Evolutionary conservation across 2,329 filamentous ascomycete species (phyloP).

Genomic region (Verticillium albo-atrum): DNA sequence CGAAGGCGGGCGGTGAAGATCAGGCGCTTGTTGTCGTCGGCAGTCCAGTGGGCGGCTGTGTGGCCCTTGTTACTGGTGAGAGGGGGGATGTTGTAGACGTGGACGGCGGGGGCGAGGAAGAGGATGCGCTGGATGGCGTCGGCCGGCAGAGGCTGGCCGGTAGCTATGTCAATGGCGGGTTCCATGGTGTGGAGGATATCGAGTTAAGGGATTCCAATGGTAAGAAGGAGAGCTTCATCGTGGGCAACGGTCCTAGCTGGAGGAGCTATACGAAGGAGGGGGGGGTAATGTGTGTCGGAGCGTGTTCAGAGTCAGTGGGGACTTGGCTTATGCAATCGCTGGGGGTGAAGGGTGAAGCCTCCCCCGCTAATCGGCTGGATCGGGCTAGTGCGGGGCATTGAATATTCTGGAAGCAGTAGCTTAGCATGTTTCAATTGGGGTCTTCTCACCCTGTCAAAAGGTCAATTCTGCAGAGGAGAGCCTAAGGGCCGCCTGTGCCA

Average conservation of each 20-base stretch:
- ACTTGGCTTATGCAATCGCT: neutral
- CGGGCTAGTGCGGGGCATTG: neutral
- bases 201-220: neutral
- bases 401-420: neutral
- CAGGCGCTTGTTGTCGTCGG: slow-evolving; percentile 60
- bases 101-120: slow-evolving; percentile 68
- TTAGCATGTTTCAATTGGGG: neutral
- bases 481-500: neutral
- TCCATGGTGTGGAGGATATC: slow-evolving; percentile 43
- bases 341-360: too few species aligned
- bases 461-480: neutral
- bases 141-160: slow-evolving; percentile 60
- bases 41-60: slow-evolving; percentile 72
- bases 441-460: neutral
- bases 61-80: slow-evolving; percentile 75
- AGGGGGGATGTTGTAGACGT: slow-evolving; percentile 86
- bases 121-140: slow-evolving; percentile 83
- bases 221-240: neutral
- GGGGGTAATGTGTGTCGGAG: neutral
- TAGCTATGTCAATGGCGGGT: slow-evolving; percentile 61
- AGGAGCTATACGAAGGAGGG: neutral
- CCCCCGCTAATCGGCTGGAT: neutral
- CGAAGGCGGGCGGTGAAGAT: slow-evolving; percentile 85
- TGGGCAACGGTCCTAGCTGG: neutral
- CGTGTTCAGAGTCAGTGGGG: neutral